Percentiles rank a stretch among this genome's conserved stretches.
These are phyloP conservation scores for Voacanga thouarsii DNA, from an alignment of 257 asterid species.

Conservation along the genomic window DNA sequence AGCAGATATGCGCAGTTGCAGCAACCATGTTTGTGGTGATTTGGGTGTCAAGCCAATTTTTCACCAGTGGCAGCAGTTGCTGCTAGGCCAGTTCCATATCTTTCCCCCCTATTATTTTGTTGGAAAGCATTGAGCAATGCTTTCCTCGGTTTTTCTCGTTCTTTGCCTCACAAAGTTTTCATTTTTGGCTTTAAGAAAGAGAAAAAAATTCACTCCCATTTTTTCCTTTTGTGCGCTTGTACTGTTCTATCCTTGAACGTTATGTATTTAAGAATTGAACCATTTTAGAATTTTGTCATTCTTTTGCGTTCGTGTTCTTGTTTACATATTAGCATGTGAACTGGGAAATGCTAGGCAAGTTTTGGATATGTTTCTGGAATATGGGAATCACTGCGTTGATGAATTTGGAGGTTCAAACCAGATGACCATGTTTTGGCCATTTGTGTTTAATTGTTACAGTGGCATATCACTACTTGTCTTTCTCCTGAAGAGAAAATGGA, in stretches of 20 bases:
- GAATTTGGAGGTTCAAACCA: not conserved
- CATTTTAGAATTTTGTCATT: not conserved
- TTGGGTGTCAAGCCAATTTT: constrained; percentile 5
- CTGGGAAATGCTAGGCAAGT: not conserved
- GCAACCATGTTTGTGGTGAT: not conserved
- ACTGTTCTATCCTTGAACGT: not conserved
- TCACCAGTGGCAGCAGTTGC: not conserved
- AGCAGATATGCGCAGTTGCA: not conserved
- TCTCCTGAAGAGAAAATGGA: constrained; percentile 2
- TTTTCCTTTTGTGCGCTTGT: not conserved
- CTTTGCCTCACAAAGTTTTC: not conserved
- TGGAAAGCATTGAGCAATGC: not conserved
- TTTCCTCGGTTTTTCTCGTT: not conserved
- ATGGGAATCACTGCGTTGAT: not conserved
- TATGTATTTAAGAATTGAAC: not conserved
- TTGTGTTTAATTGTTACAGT: too few relatives aligned
- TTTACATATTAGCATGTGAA: not conserved
- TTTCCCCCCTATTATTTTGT: not conserved
- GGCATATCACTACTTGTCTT: not conserved
- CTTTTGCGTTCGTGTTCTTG: not conserved
- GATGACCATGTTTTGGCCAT: not conserved
- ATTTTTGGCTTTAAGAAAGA: not conserved
- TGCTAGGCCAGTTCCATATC: not conserved
- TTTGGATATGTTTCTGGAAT: not conserved
- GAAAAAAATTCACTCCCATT: not conserved